phyloP scores from a whole-genome alignment of 305 asterid species.

The Fraxinus velutina region DNA sequence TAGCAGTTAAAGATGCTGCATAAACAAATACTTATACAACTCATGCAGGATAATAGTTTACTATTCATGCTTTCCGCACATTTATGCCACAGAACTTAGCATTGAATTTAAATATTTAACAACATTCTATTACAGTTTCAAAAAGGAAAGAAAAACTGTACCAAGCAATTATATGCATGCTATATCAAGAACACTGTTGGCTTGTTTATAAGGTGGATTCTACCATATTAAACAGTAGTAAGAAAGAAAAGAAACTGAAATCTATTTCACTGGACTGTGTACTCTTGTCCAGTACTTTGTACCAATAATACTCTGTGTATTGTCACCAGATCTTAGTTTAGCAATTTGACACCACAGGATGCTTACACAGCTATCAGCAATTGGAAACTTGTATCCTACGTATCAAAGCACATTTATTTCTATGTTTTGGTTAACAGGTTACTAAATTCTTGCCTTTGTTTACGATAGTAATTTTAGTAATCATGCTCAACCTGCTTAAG shows the following conservation, averaged over 20 bases:
- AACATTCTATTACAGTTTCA: neutral
- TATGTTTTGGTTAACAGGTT: neutral
- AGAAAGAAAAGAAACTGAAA: neutral
- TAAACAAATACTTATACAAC: neutral
- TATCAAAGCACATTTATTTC: neutral
- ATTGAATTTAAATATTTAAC: neutral
- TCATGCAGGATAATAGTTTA: neutral
- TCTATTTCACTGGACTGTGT: neutral
- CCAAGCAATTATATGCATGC: neutral
- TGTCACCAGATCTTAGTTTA: neutral
- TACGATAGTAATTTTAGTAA: neutral
- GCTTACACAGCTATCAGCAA: neutral
- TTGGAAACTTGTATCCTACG: neutral
- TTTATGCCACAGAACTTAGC: neutral
- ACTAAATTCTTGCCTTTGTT: neutral
- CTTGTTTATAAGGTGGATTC: neutral
- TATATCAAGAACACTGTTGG: neutral
- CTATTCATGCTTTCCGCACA: neutral
- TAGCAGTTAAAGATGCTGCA: neutral
- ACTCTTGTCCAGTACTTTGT: neutral
- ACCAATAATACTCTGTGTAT: neutral
- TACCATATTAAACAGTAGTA: neutral
- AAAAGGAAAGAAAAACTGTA: neutral
- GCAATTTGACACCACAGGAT: neutral
- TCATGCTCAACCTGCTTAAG: constrained; percentile 13